Evolutionary conservation across 108 stramenopile species (phyloP).

Genomic region (Stephanodiscus minutulus): DNA sequence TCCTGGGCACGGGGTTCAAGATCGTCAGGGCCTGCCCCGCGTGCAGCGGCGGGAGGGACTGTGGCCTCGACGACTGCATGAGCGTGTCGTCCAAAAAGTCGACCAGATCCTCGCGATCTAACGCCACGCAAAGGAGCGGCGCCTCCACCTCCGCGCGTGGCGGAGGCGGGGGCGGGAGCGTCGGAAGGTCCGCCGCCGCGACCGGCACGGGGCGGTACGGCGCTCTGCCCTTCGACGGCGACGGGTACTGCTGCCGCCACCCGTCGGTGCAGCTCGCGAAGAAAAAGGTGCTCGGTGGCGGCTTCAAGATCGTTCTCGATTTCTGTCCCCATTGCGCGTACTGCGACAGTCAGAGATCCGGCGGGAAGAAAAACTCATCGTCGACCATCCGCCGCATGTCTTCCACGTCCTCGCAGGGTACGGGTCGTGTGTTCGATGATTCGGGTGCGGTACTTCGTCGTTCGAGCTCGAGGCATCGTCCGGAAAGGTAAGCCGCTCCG

Average conservation of each 20-base stretch:
- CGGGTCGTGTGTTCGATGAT: no score
- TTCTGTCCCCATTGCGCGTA: constrained; percentile 34
- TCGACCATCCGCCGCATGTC: no score
- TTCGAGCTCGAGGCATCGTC: no score
- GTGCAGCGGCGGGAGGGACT: constrained; percentile 28
- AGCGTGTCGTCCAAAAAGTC: constrained; percentile 28
- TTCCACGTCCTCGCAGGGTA: no score
- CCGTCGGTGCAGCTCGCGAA: constrained; percentile 43
- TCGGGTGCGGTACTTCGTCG: no score
- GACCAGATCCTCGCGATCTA: constrained; percentile 17
- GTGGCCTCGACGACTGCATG: constrained; percentile 30
- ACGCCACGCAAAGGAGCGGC: constrained; percentile 10
- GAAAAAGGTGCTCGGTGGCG: constrained; percentile 43
- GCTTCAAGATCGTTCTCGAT: constrained; percentile 42
- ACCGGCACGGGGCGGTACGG: constrained; percentile 29
- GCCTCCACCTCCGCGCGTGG: background rate
- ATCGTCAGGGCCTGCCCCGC: constrained; percentile 26
- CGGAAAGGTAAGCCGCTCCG: no score
- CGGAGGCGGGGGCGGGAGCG: no score
- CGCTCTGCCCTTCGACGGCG: constrained; percentile 41
- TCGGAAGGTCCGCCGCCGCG: constrained; percentile 21
- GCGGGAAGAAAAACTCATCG: no score
- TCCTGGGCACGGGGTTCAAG: constrained; percentile 45
- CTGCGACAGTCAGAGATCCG: no score
- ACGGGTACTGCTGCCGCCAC: constrained; percentile 48